Evolutionary conservation across 306 rosid species (phyloP).

Genomic region (Vachellia collinsii): DNA sequence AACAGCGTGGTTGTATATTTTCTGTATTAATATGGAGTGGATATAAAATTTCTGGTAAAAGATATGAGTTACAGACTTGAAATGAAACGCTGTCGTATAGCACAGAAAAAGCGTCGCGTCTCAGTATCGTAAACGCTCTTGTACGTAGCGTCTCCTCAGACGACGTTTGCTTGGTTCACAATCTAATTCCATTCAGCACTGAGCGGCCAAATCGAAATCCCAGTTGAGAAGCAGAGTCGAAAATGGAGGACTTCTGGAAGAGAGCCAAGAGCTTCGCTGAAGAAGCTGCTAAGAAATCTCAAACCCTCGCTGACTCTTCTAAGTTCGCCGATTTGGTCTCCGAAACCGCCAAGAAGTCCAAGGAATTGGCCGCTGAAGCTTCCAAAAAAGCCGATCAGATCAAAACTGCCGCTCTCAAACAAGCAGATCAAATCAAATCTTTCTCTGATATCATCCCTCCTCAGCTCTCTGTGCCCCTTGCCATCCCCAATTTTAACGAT

Average conservation of each 20-base stretch:
- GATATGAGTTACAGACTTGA: too few relatives aligned
- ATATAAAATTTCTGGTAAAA: too few relatives aligned
- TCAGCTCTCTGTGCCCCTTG: constrained; percentile 49
- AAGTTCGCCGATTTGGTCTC: constrained; percentile 87
- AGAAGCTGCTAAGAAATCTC: constrained; percentile 92
- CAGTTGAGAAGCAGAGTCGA: neutral
- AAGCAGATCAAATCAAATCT: constrained; percentile 88
- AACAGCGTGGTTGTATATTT: too few relatives aligned
- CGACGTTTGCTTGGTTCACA: neutral
- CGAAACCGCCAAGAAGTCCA: constrained; percentile 90
- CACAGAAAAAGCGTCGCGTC: neutral
- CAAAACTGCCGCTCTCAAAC: constrained; percentile 80
- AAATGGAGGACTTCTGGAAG: constrained; percentile 93
- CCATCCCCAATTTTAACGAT: constrained; percentile 36
- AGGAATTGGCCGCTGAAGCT: constrained; percentile 92
- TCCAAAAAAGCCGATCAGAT: constrained; percentile 88
- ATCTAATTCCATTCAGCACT: neutral
- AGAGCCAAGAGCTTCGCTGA: constrained; percentile 89
- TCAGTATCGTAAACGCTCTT: neutral
- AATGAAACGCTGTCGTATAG: neutral
- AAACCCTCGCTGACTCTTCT: constrained; percentile 56
- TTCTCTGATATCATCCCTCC: constrained; percentile 79
- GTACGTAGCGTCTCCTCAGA: neutral
- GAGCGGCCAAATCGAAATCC: constrained; percentile 5
- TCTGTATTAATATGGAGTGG: too few relatives aligned